Percentiles rank a stretch among this genome's conserved stretches.
Evolutionary conservation across 371 early-diverging fungal species (phyloP).

Genomic region (Mortierella sp.): DNA sequence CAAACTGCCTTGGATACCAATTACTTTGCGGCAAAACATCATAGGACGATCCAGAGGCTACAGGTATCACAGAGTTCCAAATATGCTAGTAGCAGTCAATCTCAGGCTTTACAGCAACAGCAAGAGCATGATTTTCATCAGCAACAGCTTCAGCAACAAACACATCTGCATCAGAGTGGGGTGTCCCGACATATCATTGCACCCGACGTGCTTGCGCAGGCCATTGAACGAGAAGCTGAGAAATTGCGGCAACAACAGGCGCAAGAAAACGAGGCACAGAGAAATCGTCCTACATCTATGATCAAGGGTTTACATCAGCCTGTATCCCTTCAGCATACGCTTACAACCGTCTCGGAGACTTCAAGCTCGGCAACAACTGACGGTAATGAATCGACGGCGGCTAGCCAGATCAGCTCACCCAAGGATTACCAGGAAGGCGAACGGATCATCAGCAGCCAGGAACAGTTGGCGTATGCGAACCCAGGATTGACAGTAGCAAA

Average conservation of each 20-base stretch:
- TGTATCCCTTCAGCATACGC: background rate
- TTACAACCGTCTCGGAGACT: slow-evolving; percentile 33
- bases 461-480: slow-evolving; percentile 20
- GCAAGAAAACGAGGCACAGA: slow-evolving; percentile 16
- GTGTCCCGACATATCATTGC: slow-evolving; percentile 50
- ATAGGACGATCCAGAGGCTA: slow-evolving; percentile 46
- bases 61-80: slow-evolving; percentile 20
- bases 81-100: slow-evolving; percentile 15
- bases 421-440: slow-evolving; percentile 12
- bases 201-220: slow-evolving; percentile 36
- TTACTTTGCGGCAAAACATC: slow-evolving; percentile 46
- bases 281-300: slow-evolving; percentile 43
- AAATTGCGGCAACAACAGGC: slow-evolving; percentile 30
- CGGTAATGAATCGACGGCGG: background rate
- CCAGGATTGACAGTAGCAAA: background rate
- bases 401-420: background rate
- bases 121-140: slow-evolving; percentile 17
- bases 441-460: slow-evolving; percentile 35
- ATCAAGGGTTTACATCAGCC: slow-evolving; percentile 16
- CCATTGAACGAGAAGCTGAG: slow-evolving; percentile 43
- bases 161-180: slow-evolving; percentile 20
- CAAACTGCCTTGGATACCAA: slow-evolving; percentile 28
- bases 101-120: slow-evolving; percentile 19
- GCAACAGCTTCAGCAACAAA: slow-evolving; percentile 22
- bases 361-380: background rate